Percentiles rank a stretch among this genome's conserved stretches.
phyloP scores from a whole-genome alignment of 2,329 filamentous ascomycete genomes.

The Podosphaera aphanis region DNA sequence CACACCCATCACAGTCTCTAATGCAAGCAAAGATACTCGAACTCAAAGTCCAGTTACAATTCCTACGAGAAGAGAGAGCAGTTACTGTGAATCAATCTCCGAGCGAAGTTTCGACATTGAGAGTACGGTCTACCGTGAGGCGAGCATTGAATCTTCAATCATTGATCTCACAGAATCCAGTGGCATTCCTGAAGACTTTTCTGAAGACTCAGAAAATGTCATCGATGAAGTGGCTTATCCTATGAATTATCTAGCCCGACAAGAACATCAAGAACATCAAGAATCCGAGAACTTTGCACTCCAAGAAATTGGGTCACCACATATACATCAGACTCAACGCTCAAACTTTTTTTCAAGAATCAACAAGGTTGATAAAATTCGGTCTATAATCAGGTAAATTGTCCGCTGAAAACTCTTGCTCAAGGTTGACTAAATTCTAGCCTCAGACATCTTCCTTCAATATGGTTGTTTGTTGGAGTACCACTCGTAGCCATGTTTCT shows the following conservation, averaged over 20 bases:
- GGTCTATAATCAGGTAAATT: not conserved
- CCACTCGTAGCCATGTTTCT: not conserved
- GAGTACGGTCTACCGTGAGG: conserved; percentile 16
- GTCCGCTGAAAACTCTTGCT: not conserved
- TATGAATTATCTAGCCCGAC: not conserved
- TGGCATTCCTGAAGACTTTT: conserved; percentile 5
- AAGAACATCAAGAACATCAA: not conserved
- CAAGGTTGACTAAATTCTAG: not conserved
- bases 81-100: not conserved
- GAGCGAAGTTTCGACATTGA: conserved; percentile 17
- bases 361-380: no score
- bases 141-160: conserved; percentile 14
- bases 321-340: not conserved
- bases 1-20: not conserved
- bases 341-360: not conserved
- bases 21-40: not conserved
- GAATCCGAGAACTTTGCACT: not conserved
- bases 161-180: conserved; percentile 2
- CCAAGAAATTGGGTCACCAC: not conserved
- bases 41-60: not conserved
- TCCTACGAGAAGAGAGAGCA: conserved; percentile 2
- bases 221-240: not conserved
- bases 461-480: not conserved
- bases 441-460: not conserved
- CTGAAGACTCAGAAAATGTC: not conserved